Percentiles rank a stretch among this genome's conserved stretches.
Evolutionary conservation across 371 early-diverging fungal species (phyloP).

Genomic region (Spiromyces aspiralis): DNA sequence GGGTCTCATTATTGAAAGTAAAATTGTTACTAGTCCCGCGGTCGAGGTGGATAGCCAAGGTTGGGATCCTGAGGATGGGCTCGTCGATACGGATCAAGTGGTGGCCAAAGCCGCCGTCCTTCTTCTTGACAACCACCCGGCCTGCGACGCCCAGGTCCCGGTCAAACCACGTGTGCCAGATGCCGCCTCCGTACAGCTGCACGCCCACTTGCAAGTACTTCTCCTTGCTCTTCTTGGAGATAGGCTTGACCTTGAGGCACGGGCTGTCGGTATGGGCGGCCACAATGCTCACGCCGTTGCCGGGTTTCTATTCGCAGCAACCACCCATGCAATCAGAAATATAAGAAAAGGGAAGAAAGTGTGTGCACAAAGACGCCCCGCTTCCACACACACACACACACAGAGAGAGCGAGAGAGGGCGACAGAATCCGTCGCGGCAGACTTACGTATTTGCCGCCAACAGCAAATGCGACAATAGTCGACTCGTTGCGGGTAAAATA

Average conservation of each 20-base stretch:
- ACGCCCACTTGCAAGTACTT: slow-evolving; percentile 87
- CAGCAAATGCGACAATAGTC: slow-evolving; percentile 82
- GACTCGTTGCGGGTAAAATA: slow-evolving; percentile 89
- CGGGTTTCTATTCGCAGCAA: slow-evolving; percentile 34
- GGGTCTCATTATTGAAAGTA: slow-evolving; percentile 88
- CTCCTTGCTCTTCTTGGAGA: slow-evolving; percentile 57
- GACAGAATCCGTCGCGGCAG: background rate
- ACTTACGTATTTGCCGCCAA: slow-evolving; percentile 57
- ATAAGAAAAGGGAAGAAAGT: background rate
- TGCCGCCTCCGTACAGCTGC: slow-evolving; percentile 83
- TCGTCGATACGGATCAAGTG: slow-evolving; percentile 58
- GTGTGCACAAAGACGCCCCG: too few species aligned
- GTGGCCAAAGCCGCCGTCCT: slow-evolving; percentile 43
- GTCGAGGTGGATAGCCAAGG: slow-evolving; percentile 94
- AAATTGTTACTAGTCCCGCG: slow-evolving; percentile 61
- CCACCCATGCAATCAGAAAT: background rate
- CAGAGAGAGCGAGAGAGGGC: too few species aligned
- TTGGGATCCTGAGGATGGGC: slow-evolving; percentile 88
- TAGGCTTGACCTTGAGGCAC: slow-evolving; percentile 91
- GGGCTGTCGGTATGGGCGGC: slow-evolving; percentile 97
- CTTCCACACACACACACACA: too few species aligned
- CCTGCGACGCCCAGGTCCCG: slow-evolving; percentile 92
- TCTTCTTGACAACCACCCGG: slow-evolving; percentile 67
- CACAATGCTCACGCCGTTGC: slow-evolving; percentile 73
- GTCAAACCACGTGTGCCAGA: slow-evolving; percentile 98